A percentile compares a stretch with the other conserved stretches of the same genome.
Evolutionary conservation across 176 grass and related monocot genomes (phyloP).

Genomic region (Triticum turgidum): DNA sequence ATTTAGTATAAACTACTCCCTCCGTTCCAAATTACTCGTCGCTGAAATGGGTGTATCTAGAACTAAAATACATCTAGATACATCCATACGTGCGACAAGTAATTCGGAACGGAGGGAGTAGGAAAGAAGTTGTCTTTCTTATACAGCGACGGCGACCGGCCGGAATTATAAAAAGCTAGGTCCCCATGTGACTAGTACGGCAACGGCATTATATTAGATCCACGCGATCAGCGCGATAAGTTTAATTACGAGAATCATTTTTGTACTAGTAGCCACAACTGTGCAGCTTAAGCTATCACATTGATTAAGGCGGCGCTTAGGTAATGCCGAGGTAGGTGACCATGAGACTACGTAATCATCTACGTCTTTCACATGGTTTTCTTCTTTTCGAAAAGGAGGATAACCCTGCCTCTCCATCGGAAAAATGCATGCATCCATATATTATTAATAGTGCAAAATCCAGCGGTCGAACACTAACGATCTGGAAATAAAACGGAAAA

Average conservation of each 20-base stretch:
- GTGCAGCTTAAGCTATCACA: neutral
- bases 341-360: neutral
- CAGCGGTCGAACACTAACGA: too few species aligned
- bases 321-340: slow-evolving; percentile 20
- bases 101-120: neutral
- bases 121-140: neutral
- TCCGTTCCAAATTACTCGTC: too few species aligned
- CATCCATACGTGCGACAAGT: too few species aligned
- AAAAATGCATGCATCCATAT: too few species aligned
- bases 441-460: too few species aligned
- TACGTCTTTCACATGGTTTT: neutral
- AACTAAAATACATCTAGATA: too few species aligned
- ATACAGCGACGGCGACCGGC: neutral
- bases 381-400: too few species aligned
- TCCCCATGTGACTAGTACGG: neutral
- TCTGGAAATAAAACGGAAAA: too few species aligned
- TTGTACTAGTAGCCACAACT: neutral
- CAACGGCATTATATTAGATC: slow-evolving; percentile 21
- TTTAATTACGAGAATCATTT: slow-evolving; percentile 1
- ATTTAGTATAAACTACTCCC: slow-evolving; percentile 8
- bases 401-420: too few species aligned
- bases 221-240: neutral
- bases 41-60: too few species aligned
- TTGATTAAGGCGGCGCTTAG: slow-evolving; percentile 1
- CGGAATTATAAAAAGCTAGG: neutral